Conservation (phyloP, 495 filamentous ascomycete species). For the Rusavskia elegans region DNA sequence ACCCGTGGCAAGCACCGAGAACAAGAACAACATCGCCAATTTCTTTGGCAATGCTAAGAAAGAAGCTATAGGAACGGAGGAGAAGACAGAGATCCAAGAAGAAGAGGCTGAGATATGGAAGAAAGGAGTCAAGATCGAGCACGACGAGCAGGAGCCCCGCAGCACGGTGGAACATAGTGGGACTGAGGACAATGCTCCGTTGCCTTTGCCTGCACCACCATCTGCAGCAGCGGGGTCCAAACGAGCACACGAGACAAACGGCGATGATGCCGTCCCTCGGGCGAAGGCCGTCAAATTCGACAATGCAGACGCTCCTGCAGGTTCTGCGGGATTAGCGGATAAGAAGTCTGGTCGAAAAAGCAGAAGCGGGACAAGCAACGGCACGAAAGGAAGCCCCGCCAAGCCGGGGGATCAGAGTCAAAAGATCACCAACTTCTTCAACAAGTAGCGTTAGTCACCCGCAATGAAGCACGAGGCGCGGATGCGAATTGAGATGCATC, state of each 20-base stretch:
- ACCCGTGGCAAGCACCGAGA: slow-evolving; percentile 64
- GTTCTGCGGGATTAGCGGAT: slow-evolving; percentile 18
- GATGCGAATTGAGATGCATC: not conserved
- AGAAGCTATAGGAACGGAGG: slow-evolving; percentile 11
- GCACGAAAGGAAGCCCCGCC: slow-evolving; percentile 22
- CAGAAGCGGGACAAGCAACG: slow-evolving; percentile 33
- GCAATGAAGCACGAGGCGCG: not conserved
- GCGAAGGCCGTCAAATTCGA: slow-evolving; percentile 4
- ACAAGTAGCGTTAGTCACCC: slow-evolving; percentile 24
- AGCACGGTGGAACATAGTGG: slow-evolving; percentile 25
- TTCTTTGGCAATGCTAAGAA: slow-evolving; percentile 58
- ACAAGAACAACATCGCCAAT: slow-evolving; percentile 83
- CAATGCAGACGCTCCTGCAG: slow-evolving; percentile 3
- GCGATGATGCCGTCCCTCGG: slow-evolving; percentile 8
- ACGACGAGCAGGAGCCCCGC: slow-evolving; percentile 22
- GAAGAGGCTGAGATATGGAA: slow-evolving; percentile 15
- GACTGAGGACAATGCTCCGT: slow-evolving; percentile 32
- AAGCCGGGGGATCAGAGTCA: slow-evolving; percentile 47
- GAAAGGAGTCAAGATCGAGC: slow-evolving; percentile 10
- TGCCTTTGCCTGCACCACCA: slow-evolving; percentile 19
- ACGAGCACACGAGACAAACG: slow-evolving; percentile 32
- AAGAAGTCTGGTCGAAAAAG: slow-evolving; percentile 28
- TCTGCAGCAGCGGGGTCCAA: slow-evolving; percentile 30
- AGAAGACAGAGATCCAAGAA: slow-evolving; percentile 11
- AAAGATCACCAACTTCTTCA: slow-evolving; percentile 79